A percentile compares a stretch with the other conserved stretches of the same genome.
These are phyloP conservation scores for Cystobasidium pallidum DNA, from an alignment of 1,284 basidiomycete genomes.

Conservation along the genomic window DNA sequence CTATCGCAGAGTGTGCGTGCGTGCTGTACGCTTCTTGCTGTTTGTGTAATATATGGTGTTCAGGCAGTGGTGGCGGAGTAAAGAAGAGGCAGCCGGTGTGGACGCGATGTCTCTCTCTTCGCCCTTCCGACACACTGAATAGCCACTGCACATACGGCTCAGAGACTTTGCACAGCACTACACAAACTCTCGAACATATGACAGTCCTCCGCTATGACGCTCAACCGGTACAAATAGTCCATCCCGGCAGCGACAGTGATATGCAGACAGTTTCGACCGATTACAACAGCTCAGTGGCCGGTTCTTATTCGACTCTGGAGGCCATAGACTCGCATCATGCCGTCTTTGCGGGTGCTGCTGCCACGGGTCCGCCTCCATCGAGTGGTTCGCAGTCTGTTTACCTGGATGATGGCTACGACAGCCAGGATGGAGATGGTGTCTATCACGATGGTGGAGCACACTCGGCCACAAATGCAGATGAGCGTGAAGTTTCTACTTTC, in stretches of 20 bases:
- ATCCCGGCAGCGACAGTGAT: background rate
- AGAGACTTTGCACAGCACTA: too few species aligned
- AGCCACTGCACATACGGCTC: too few species aligned
- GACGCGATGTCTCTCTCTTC: too few species aligned
- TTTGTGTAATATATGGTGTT: background rate
- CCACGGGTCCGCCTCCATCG: background rate
- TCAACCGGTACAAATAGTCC: too few species aligned
- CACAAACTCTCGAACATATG: too few species aligned
- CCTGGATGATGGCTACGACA: slow-evolving; percentile 5
- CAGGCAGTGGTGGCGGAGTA: background rate
- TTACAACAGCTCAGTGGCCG: background rate
- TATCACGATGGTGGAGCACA: background rate
- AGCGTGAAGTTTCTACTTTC: background rate
- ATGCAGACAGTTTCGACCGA: background rate
- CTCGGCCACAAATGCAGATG: background rate
- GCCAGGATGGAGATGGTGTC: background rate
- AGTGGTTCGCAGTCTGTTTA: slow-evolving; percentile 2
- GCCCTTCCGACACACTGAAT: too few species aligned
- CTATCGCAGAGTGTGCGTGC: background rate
- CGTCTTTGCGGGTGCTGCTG: background rate
- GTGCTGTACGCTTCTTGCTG: background rate
- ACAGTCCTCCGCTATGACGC: too few species aligned
- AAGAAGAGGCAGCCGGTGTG: background rate
- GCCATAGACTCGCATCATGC: background rate
- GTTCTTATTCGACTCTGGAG: background rate